phyloP scores from a whole-genome alignment of 305 asterid species.

The Fraxinus latifolia region DNA sequence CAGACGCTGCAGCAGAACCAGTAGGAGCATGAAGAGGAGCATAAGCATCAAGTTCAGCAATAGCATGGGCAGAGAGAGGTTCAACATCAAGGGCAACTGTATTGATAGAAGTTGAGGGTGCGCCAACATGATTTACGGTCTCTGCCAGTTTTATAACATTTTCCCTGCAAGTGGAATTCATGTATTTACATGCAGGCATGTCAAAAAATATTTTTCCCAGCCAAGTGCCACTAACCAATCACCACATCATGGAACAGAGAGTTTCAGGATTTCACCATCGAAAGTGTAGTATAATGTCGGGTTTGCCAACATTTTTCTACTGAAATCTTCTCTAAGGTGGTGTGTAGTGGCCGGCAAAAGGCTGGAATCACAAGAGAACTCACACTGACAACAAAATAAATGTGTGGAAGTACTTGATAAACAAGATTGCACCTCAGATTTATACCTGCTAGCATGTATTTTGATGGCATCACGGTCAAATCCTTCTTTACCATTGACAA shows the following conservation, averaged over 20 bases:
- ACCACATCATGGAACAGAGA: not conserved
- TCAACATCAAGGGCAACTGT: constrained; percentile 26
- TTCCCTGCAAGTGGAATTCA: constrained; percentile 49
- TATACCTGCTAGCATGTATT: constrained; percentile 50
- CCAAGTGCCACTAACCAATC: constrained; percentile 10
- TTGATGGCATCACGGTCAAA: constrained; percentile 54
- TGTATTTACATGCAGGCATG: constrained; percentile 21
- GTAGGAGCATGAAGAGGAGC: constrained; percentile 27
- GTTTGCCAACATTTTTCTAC: not conserved
- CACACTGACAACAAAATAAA: not conserved
- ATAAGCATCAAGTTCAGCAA: constrained; percentile 27
- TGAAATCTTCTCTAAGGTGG: constrained; percentile 8
- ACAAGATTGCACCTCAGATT: constrained; percentile 19
- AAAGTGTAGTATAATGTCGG: constrained; percentile 2
- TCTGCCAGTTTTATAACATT: constrained; percentile 58
- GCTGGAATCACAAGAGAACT: constrained; percentile 13
- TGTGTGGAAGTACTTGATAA: constrained; percentile 16
- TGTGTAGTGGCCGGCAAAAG: constrained; percentile 11
- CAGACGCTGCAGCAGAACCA: constrained; percentile 34
- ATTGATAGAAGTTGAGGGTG: constrained; percentile 35
- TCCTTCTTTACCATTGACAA: constrained; percentile 66
- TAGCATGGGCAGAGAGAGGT: constrained; percentile 21
- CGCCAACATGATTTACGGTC: constrained; percentile 44
- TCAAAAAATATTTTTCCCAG: constrained; percentile 22
- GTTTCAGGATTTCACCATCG: not conserved